These are phyloP conservation scores for Phytophthora sojae DNA, from an alignment of 352 stramenopile species.

Conservation along the genomic window DNA sequence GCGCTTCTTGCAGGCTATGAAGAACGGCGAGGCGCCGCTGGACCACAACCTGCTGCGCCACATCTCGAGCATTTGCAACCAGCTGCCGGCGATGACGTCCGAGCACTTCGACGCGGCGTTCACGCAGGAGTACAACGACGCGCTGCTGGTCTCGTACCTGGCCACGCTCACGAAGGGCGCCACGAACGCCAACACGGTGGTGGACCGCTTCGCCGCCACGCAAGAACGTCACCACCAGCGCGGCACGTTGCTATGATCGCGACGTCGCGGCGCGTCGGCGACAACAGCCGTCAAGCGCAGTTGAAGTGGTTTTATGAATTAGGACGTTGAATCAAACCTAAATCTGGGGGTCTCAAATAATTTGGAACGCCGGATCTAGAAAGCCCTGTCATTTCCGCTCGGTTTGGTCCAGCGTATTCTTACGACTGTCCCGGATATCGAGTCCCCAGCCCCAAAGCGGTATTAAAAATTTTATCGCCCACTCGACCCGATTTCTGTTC, in stretches of 20 bases:
- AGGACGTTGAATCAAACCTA: slow-evolving; percentile 2
- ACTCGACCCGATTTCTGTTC: too few relatives aligned
- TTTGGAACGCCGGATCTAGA: background rate
- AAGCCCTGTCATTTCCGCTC: slow-evolving; percentile 2
- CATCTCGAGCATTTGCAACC: slow-evolving; percentile 88
- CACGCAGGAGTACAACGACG: slow-evolving; percentile 86
- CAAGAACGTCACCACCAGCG: slow-evolving; percentile 78
- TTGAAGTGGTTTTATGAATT: slow-evolving; percentile 30
- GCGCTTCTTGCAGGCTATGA: slow-evolving; percentile 76
- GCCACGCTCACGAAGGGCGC: slow-evolving; percentile 86
- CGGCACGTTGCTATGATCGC: slow-evolving; percentile 53
- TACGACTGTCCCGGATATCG: background rate
- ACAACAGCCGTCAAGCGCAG: slow-evolving; percentile 8
- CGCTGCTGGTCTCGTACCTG: slow-evolving; percentile 83
- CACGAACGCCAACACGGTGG: slow-evolving; percentile 78
- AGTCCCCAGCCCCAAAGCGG: too few relatives aligned
- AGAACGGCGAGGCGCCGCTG: slow-evolving; percentile 73
- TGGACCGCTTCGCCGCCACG: slow-evolving; percentile 79
- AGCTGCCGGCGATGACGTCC: slow-evolving; percentile 81
- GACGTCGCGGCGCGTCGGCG: slow-evolving; percentile 3
- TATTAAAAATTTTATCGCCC: too few relatives aligned
- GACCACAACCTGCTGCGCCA: slow-evolving; percentile 85
- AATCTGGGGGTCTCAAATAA: background rate
- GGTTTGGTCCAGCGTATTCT: slow-evolving; percentile 3
- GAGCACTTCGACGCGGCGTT: slow-evolving; percentile 80